Percentiles rank a stretch among this genome's conserved stretches.
Evolutionary conservation across 2,329 filamentous ascomycete genomes (phyloP).

Genomic region (Fusarium burgessii): DNA sequence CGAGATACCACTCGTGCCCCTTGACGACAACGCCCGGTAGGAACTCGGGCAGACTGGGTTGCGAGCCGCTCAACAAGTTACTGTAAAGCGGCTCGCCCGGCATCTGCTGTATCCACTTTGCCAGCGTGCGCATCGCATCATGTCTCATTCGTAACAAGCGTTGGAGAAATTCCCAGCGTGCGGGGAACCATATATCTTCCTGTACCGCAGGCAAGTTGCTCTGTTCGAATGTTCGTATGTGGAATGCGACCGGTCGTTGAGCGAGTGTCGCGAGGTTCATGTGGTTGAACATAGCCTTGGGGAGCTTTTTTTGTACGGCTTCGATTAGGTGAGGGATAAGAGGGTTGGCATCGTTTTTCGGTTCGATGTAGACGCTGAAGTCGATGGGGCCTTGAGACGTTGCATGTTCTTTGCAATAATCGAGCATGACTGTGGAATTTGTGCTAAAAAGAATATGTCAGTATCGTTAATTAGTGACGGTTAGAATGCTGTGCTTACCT

Average conservation of each 20-base stretch:
- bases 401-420: too few species aligned
- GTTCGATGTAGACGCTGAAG: background rate
- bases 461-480: too few species aligned
- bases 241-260: background rate
- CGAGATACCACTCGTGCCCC: conserved; percentile 2
- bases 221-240: background rate
- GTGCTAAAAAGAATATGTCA: too few species aligned
- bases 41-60: background rate
- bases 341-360: too few species aligned
- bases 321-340: too few species aligned
- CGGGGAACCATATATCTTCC: background rate
- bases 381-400: background rate
- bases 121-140: too few species aligned
- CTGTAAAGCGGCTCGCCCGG: too few species aligned
- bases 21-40: background rate
- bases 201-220: too few species aligned
- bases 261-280: background rate
- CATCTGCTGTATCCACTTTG: too few species aligned
- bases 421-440: too few species aligned
- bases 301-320: too few species aligned
- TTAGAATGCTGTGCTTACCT: background rate
- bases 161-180: background rate
- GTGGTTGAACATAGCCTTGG: background rate
- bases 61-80: too few species aligned
- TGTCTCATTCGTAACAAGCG: background rate